Base-by-base conservation (phyloP, 495 filamentous ascomycete genomes). In the Penicillium coffeae region DNA sequence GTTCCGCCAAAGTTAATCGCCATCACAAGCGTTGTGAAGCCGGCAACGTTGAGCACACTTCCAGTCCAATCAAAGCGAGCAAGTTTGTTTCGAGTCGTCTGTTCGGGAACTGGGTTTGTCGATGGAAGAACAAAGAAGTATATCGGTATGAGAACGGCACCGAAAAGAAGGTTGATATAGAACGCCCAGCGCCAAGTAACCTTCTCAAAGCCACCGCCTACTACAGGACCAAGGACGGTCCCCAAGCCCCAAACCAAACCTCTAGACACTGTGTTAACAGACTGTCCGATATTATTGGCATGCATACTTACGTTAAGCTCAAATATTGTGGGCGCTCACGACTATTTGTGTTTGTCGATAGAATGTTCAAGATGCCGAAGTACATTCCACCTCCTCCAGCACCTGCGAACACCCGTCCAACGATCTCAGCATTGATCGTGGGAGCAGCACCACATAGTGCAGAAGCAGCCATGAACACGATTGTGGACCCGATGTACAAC, bases 381-480 rank as follows among this genome's bases (percentile, higher is more conserved):
- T 82, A 84, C 60, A 81, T 75, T 1, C 77, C 78, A 1, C 59
- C 61, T 1, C 80, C 80, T 2, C 74, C 70, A 15, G 66, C 47
- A 12, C 65, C 65, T 36, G 56, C 53, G 21, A 61, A 47, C 3
- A 69, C 76, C 5, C 78, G 60, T 0, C 75, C 78, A 14, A 78
- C 50, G 39, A 81, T 78, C 27, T 75, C 42, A 21, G 70, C 68
- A 42, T 72, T 61, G 54, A 77, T 76, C 9, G 41, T 63, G 0
- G 71, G 75, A 0, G 79, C 76, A 9, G 66, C 74, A 19, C 75
- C 78, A 48, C 78, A 81, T 1, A 82, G 16, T 1, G 74, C 75
- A 19, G 66, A 72, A 0, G 66, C 78, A 5, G 59, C 62, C 37
- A 69, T 60, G 45, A 84, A 84, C 40, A 80, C 49, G 6, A 65